Evolutionary conservation across 2,329 filamentous ascomycete species (phyloP).

Genomic region (Monosporascus sp.): DNA sequence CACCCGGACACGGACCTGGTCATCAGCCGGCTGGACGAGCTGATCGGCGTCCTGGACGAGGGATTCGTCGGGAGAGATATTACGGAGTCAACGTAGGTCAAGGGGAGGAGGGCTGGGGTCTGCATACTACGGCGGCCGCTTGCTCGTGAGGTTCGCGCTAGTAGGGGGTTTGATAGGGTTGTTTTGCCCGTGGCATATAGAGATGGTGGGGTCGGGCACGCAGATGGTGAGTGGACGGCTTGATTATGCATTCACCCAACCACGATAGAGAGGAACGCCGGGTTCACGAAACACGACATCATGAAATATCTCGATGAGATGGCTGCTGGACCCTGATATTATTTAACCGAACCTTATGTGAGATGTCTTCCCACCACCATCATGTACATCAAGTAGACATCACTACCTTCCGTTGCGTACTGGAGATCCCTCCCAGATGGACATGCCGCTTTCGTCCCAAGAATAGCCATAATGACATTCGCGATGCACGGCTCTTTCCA

Average conservation of each 20-base stretch:
- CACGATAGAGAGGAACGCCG: too few species aligned
- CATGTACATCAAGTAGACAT: not conserved
- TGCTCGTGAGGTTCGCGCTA: too few species aligned
- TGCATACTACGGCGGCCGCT: too few species aligned
- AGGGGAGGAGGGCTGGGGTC: not conserved
- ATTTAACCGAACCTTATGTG: not conserved
- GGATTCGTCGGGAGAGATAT: slow-evolving; percentile 58
- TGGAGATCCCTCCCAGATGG: not conserved
- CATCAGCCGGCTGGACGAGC: slow-evolving; percentile 66
- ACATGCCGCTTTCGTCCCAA: not conserved
- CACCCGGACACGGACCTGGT: slow-evolving; percentile 75
- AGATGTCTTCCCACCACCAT: not conserved
- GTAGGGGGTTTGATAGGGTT: too few species aligned
- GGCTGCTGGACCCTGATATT: not conserved
- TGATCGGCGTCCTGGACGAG: slow-evolving; percentile 67
- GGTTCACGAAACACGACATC: too few species aligned
- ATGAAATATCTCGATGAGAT: too few species aligned
- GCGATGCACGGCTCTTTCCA: not conserved
- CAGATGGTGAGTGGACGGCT: too few species aligned
- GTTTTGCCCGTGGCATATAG: too few species aligned
- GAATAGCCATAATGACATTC: not conserved
- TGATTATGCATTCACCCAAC: too few species aligned
- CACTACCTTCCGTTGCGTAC: not conserved
- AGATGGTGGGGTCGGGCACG: too few species aligned
- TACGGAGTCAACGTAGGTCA: not conserved